Percentiles rank a stretch among this genome's conserved stretches.
Conservation (phyloP, 2,329 filamentous ascomycete species). For the Aspergillus quadrilineatus region DNA sequence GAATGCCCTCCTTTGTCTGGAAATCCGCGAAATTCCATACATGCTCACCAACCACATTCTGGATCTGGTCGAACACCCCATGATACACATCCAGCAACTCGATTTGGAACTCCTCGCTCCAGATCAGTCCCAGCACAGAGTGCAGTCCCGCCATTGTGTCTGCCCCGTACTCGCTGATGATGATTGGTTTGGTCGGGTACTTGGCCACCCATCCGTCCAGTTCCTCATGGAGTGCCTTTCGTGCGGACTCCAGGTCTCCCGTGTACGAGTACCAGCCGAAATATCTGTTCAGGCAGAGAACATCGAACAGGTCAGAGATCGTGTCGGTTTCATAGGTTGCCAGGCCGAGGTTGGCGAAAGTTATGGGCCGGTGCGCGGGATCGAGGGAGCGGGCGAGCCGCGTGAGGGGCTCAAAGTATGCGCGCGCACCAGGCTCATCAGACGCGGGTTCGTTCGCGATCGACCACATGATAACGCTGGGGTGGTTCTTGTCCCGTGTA, state of each 20-base stretch:
- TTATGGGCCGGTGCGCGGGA: neutral
- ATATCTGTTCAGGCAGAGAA: slow-evolving; percentile 3
- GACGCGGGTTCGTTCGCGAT: neutral
- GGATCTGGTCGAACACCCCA: slow-evolving; percentile 30
- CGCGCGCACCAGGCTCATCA: slow-evolving; percentile 18
- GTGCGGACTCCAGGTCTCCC: slow-evolving; percentile 23
- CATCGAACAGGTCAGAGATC: neutral
- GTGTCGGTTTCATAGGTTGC: neutral
- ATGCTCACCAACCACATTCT: slow-evolving; percentile 28
- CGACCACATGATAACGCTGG: slow-evolving; percentile 1
- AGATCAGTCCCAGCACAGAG: slow-evolving; percentile 24
- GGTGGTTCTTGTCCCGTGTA: neutral
- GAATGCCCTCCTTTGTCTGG: neutral
- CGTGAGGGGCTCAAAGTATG: slow-evolving; percentile 25
- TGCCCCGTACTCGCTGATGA: slow-evolving; percentile 32
- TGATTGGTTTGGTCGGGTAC: slow-evolving; percentile 28
- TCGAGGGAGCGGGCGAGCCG: neutral
- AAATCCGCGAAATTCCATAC: slow-evolving; percentile 7
- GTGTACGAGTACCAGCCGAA: slow-evolving; percentile 3
- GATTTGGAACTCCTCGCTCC: slow-evolving; percentile 32
- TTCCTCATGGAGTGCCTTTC: slow-evolving; percentile 24
- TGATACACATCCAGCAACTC: slow-evolving; percentile 29
- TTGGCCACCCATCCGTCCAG: slow-evolving; percentile 24
- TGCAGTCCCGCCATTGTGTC: slow-evolving; percentile 31
- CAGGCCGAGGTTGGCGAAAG: slow-evolving; percentile 5